phyloP scores from a whole-genome alignment of 208 protist genomes.

The Leishmania tropica region DNA sequence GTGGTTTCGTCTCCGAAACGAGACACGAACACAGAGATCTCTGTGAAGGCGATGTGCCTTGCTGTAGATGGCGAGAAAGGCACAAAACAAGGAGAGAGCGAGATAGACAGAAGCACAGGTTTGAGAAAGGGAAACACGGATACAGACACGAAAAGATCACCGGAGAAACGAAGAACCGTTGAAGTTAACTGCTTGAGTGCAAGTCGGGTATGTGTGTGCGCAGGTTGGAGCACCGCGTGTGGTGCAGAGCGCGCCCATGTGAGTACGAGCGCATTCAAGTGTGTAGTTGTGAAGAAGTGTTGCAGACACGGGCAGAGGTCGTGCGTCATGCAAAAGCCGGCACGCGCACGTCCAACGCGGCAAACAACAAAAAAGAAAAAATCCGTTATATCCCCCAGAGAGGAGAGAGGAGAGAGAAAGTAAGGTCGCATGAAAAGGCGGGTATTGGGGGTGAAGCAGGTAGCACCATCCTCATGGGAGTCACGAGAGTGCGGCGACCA shows the following conservation, averaged over 20 bases:
- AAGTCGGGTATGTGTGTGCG: neutral
- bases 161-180: neutral
- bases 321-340: neutral
- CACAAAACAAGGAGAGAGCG: no score
- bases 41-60: neutral
- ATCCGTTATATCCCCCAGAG: neutral
- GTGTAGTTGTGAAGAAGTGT: neutral
- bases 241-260: neutral
- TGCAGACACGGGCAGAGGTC: no score
- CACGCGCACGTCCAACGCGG: neutral
- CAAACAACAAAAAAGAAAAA: neutral
- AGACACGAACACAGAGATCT: neutral
- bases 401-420: neutral
- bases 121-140: neutral
- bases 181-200: neutral
- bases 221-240: neutral
- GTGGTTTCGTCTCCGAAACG: neutral
- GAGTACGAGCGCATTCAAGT: neutral
- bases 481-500: neutral
- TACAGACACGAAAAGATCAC: neutral
- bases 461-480: neutral
- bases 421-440: neutral
- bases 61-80: no score
- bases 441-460: neutral
- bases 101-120: neutral